These are phyloP conservation scores for Paspalum notatum DNA, from an alignment of 176 grass and related monocot species.

Conservation along the genomic window DNA sequence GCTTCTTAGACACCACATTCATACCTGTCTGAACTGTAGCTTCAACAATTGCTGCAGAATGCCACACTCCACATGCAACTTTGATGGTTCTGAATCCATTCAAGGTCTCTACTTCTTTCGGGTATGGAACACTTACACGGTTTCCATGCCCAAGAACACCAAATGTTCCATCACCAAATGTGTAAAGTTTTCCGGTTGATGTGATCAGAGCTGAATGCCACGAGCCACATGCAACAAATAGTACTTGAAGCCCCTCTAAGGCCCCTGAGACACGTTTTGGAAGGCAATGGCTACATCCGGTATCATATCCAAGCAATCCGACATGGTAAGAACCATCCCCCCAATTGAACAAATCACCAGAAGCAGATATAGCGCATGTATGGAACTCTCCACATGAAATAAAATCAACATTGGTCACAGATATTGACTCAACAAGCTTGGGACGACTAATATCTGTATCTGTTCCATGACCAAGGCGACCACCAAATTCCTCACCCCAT, in stretches of 20 bases:
- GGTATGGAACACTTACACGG: conserved; percentile 63
- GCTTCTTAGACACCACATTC: conserved; percentile 61
- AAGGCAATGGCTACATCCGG: conserved; percentile 67
- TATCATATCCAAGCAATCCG: conserved; percentile 81
- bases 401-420: conserved; percentile 73
- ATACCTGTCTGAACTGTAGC: conserved; percentile 43
- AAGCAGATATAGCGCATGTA: conserved; percentile 75
- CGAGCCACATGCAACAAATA: conserved; percentile 76
- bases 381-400: conserved; percentile 91
- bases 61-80: conserved; percentile 91
- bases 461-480: conserved; percentile 73
- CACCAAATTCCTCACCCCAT: conserved; percentile 88
- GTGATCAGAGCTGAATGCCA: conserved; percentile 89
- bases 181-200: conserved; percentile 74
- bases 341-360: conserved; percentile 89
- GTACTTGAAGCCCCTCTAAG: conserved; percentile 78
- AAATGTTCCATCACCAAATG: conserved; percentile 91
- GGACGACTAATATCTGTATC: conserved; percentile 70
- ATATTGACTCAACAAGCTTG: conserved; percentile 81
- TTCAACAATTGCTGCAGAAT: conserved; percentile 90
- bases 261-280: conserved; percentile 78
- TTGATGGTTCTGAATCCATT: conserved; percentile 61
- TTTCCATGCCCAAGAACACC: conserved; percentile 86
- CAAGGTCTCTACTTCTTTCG: conserved; percentile 75
- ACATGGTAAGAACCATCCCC: conserved; percentile 74